Evolutionary conservation across 2,329 filamentous ascomycete genomes (phyloP).

Genomic region (Cladophialophora psammophila): DNA sequence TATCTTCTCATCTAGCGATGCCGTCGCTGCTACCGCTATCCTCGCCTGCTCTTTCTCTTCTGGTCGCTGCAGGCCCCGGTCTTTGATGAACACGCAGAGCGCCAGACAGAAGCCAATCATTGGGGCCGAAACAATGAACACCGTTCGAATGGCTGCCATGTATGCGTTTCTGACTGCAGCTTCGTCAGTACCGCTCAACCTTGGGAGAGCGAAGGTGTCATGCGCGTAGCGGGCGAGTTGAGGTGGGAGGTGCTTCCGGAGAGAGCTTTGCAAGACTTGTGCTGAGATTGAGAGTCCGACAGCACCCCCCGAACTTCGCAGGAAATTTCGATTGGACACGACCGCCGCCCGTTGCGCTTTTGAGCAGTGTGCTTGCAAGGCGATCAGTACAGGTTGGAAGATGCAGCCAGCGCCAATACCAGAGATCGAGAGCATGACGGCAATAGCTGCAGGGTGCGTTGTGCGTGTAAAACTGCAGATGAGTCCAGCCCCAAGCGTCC

Average conservation of each 20-base stretch:
- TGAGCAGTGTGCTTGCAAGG: conserved; percentile 64
- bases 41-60: conserved; percentile 19
- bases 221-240: conserved; percentile 35
- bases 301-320: conserved; percentile 66
- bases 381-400: conserved; percentile 63
- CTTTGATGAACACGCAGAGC: conserved; percentile 60
- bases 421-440: conserved; percentile 58
- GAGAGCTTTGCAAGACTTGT: conserved; percentile 51
- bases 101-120: conserved; percentile 61
- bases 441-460: conserved; percentile 60
- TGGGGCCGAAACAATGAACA: conserved; percentile 65
- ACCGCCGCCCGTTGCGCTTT: conserved; percentile 67
- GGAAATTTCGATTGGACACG: conserved; percentile 69
- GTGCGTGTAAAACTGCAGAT: conserved; percentile 56
- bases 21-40: conserved; percentile 1
- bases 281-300: conserved; percentile 66
- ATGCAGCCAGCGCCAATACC: conserved; percentile 63
- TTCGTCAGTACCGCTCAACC: conserved; percentile 45
- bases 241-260: conserved; percentile 13
- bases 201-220: conserved; percentile 17
- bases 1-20: not conserved
- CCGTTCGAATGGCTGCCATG: conserved; percentile 60
- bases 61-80: conserved; percentile 53
- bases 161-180: conserved; percentile 59
- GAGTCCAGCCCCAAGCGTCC: conserved; percentile 63